Evolutionary conservation across 2,329 filamentous ascomycete genomes (phyloP), one percentile per base, ranked within the genome.

Genomic region (Hypocrella siamensis): DNA sequence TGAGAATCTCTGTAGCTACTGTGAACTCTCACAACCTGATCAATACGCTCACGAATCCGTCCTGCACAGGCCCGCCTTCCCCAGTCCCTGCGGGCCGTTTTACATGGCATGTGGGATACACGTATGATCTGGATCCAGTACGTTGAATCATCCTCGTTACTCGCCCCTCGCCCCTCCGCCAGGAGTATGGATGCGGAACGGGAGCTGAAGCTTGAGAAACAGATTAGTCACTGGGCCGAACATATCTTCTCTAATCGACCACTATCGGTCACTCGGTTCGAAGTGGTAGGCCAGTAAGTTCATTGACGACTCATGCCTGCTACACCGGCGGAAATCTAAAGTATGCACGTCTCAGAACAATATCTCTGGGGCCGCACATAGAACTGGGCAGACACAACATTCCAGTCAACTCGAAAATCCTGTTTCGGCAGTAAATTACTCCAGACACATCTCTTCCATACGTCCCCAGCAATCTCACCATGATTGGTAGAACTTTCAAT

Each of bases 141-240:
- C 36, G 52, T 38, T 6, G 6, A 12, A 17, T 15, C n/a, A 26
- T 7, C n/a, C 15, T 14, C 9, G n/a, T 12, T n/a, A n/a, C n/a
- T n/a, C n/a, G n/a, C n/a, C n/a, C n/a, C n/a, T n/a, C n/a, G n/a
- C n/a, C n/a, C n/a, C n/a, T n/a, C n/a, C n/a, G n/a, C n/a, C n/a
- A n/a, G n/a, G n/a, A 17, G 17, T 17, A 21, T 14, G 25, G 8
- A 26, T 11, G 18, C 28, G 11, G 16, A 19, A n/a, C 11, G 5
- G n/a, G n/a, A n/a, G n/a, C 16, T 31, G 17, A 21, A 17, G 8
- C 17, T 7, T 26, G 4, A n/a, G 15, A 11, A 26, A 19, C 37
- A 73, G 67, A 53, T 53, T 31, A 50, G 57, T 4, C 70, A 76
- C 43, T 77, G 72, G 72, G 68, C 70, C 5, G 63, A 73, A 40